Conservation (phyloP, 2,329 filamentous ascomycete species). For the Trichoderma guizhouense region DNA sequence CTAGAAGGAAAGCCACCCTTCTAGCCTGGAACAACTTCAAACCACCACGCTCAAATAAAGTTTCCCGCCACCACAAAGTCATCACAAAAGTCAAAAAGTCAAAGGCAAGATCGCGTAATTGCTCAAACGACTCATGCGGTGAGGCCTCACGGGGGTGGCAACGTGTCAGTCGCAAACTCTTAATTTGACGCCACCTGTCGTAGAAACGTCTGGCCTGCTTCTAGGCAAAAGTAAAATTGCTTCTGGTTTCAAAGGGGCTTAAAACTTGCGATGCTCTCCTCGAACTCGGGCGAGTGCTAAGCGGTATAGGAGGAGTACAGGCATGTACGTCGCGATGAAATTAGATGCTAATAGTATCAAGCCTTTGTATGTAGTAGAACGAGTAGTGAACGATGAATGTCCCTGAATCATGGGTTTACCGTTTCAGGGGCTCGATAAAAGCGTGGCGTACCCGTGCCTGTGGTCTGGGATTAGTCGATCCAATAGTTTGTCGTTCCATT, state of each 20-base stretch:
- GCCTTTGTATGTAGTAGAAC: not conserved
- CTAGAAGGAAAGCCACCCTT: not conserved
- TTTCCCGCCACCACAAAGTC: not conserved
- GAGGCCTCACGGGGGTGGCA: not conserved
- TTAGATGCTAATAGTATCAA: not conserved
- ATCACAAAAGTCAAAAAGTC: not conserved
- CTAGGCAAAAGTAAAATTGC: not conserved
- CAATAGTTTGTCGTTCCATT: not conserved
- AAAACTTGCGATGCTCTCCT: not conserved
- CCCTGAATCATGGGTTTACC: not conserved
- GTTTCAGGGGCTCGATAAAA: not conserved
- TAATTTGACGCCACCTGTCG: not conserved
- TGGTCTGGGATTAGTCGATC: not conserved
- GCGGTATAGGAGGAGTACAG: not conserved
- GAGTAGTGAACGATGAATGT: not conserved
- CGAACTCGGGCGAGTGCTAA: not conserved
- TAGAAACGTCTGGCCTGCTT: constrained; percentile 4
- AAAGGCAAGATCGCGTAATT: not conserved
- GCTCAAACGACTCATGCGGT: not conserved
- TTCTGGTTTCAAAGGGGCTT: not conserved
- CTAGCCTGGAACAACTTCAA: not conserved
- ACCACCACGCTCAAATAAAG: not conserved
- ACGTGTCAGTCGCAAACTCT: not conserved
- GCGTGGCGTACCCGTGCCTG: not conserved
- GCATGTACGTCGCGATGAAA: not conserved